Evolutionary conservation across 441 rosid species (phyloP), one percentile per base, ranked within the genome.

Genomic region (Raphanus hybrid): DNA sequence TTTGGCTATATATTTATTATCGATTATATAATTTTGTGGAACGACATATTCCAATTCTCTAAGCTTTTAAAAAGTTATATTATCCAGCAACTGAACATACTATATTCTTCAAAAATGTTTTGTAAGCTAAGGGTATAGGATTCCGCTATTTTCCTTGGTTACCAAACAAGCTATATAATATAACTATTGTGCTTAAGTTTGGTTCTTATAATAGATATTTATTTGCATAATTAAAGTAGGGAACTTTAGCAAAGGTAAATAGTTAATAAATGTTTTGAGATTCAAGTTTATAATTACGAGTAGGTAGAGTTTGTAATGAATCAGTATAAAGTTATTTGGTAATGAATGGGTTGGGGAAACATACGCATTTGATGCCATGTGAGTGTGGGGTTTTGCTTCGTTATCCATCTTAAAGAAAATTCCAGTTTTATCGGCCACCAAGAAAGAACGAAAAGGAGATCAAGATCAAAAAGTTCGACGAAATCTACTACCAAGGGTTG

Each of bases 301-400:
- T 29, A 29, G 34, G 34, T 29, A 29, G 34, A 29, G 34, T 29
- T 29, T 29, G 34, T 29, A 29, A 29, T 29, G 34, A 29, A 29
- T 23, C 23, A n/a, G n/a, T n/a, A 29, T 29, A 29, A 29, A 29
- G 34, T 29, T 16, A 7, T 48, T 76, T 57, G 29, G 67, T 32
- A 71, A 71, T 71, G 67, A 65, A 71, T 65, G 23, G 23, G 69
- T 54, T 68, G 66, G 16, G 74, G 66, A 63, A 65, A 67, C 81
- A 61, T 15, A 61, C 54, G 64, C 23, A 68, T 67, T 61, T 12
- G 64, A 60, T 73, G 15, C 75, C 78, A 78, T 78, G 78, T 78
- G 82, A 69, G 74, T 73, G 82, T 78, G 78, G 82, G 82, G 82
- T 78, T 78, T 67, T 54, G 74, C 15, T 27, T 68, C 60, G 66